Conservation (phyloP, 2,329 filamentous ascomycete genomes). For the Aspergillus melleus region DNA sequence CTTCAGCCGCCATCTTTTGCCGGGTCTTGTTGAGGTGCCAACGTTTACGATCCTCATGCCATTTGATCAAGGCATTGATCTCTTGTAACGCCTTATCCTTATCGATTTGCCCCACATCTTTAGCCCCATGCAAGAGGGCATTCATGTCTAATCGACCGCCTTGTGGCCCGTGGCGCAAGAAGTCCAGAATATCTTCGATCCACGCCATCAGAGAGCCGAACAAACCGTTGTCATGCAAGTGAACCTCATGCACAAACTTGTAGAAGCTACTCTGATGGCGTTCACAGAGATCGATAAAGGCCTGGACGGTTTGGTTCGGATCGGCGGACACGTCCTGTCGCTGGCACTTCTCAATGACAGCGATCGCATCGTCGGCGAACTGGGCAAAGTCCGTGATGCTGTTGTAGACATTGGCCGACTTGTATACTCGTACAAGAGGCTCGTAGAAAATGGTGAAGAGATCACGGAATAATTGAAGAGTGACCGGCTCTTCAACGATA, state of each 20-base stretch:
- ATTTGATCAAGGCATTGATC: slow-evolving; percentile 81
- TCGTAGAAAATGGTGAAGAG: slow-evolving; percentile 99
- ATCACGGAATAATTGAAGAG: slow-evolving; percentile 90
- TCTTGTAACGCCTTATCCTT: slow-evolving; percentile 72
- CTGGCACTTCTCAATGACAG: slow-evolving; percentile 69
- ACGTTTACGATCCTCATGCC: slow-evolving; percentile 94
- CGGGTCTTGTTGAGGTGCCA: slow-evolving; percentile 98
- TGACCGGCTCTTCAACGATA: slow-evolving; percentile 95
- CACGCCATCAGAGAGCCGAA: slow-evolving; percentile 96
- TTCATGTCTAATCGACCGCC: slow-evolving; percentile 93
- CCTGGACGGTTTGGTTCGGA: slow-evolving; percentile 96
- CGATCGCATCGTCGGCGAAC: slow-evolving; percentile 91
- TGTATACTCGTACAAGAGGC: slow-evolving; percentile 93
- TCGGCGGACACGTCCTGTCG: slow-evolving; percentile 84
- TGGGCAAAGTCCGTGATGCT: slow-evolving; percentile 94
- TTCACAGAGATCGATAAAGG: slow-evolving; percentile 94
- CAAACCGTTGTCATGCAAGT: slow-evolving; percentile 92
- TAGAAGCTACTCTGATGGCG: slow-evolving; percentile 97
- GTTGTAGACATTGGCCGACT: slow-evolving; percentile 96
- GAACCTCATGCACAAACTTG: slow-evolving; percentile 98
- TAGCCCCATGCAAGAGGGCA: slow-evolving; percentile 79
- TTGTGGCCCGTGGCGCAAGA: slow-evolving; percentile 78
- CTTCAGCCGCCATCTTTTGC: slow-evolving; percentile 97
- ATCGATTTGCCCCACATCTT: slow-evolving; percentile 67
- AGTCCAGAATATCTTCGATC: slow-evolving; percentile 94